These are phyloP conservation scores for Trichoderma erinaceum DNA, from an alignment of 495 filamentous ascomycete species.

Conservation along the genomic window DNA sequence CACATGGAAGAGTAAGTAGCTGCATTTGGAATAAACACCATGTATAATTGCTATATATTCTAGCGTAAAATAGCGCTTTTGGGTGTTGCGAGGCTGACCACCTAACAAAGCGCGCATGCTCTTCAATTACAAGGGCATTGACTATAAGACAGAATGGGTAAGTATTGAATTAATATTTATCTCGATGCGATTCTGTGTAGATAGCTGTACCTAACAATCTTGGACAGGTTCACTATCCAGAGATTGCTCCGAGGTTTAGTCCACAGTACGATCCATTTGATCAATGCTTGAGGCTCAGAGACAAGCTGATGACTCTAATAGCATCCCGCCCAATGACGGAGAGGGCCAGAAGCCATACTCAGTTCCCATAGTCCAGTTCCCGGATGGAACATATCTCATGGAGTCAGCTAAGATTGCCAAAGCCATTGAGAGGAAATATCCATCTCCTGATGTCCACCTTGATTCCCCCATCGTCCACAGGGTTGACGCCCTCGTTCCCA, in stretches of 20 bases:
- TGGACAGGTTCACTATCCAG: conserved; percentile 49
- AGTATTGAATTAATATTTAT: background rate
- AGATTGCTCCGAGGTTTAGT: conserved; percentile 38
- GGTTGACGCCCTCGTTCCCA: conserved; percentile 24
- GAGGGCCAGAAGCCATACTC: conserved; percentile 36
- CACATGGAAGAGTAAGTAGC: conserved; percentile 53
- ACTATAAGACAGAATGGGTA: conserved; percentile 59
- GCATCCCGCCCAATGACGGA: conserved; percentile 24
- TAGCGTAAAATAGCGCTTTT: background rate
- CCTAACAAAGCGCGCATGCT: conserved; percentile 43
- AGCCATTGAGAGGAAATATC: conserved; percentile 47
- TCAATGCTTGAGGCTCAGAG: background rate
- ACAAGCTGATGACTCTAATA: conserved; percentile 20
- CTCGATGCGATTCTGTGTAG: background rate
- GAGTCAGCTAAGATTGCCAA: conserved; percentile 49
- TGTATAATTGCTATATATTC: background rate
- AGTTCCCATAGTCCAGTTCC: conserved; percentile 46
- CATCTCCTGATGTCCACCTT: conserved; percentile 46
- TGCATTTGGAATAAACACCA: background rate
- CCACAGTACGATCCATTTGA: conserved; percentile 22
- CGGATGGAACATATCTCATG: conserved; percentile 50
- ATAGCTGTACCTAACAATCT: background rate
- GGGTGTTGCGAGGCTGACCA: background rate
- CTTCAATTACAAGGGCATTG: conserved; percentile 57
- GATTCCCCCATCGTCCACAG: conserved; percentile 37